Evolutionary conservation across 495 filamentous ascomycete genomes (phyloP).

Genomic region (Aspergillus olivimuriae): DNA sequence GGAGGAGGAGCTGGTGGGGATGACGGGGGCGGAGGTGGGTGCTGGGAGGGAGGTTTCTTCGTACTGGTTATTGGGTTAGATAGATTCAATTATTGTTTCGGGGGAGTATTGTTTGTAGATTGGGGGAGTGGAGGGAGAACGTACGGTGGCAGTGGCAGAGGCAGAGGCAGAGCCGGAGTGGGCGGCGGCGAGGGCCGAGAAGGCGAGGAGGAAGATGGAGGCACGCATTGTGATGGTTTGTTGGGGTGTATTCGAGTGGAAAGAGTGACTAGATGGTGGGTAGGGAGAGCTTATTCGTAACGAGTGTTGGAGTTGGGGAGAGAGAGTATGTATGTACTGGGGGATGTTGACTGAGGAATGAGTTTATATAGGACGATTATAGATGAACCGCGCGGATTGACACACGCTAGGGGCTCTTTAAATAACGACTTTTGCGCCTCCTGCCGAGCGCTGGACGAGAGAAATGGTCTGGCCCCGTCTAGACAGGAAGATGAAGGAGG

Average conservation of each 20-base stretch:
- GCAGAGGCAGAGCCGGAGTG: constrained; percentile 35
- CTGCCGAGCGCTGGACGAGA: too few species aligned
- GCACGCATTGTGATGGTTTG: constrained; percentile 39
- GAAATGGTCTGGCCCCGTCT: background rate
- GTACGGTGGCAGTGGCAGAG: constrained; percentile 4
- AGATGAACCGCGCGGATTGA: too few species aligned
- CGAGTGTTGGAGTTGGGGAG: background rate
- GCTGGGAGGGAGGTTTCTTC: too few species aligned
- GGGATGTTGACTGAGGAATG: constrained; percentile 4
- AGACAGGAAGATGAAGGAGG: constrained; percentile 4
- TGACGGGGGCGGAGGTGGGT: too few species aligned
- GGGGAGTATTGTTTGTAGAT: constrained; percentile 7
- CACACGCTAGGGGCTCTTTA: too few species aligned
- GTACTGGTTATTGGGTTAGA: too few species aligned
- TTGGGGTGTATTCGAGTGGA: background rate
- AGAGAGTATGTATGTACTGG: constrained; percentile 4
- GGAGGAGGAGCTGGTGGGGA: too few species aligned
- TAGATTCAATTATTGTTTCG: constrained; percentile 1
- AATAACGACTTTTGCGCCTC: constrained; percentile 2
- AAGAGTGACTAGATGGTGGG: constrained; percentile 1
- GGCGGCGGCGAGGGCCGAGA: constrained; percentile 36
- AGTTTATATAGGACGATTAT: too few species aligned
- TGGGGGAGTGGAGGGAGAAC: constrained; percentile 8
- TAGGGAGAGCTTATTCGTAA: background rate
- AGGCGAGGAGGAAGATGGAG: constrained; percentile 32